Percentiles rank a stretch among this genome's conserved stretches.
Evolutionary conservation across 1,284 basidiomycete species (phyloP).

Genomic region (Moesziomyces sp.): DNA sequence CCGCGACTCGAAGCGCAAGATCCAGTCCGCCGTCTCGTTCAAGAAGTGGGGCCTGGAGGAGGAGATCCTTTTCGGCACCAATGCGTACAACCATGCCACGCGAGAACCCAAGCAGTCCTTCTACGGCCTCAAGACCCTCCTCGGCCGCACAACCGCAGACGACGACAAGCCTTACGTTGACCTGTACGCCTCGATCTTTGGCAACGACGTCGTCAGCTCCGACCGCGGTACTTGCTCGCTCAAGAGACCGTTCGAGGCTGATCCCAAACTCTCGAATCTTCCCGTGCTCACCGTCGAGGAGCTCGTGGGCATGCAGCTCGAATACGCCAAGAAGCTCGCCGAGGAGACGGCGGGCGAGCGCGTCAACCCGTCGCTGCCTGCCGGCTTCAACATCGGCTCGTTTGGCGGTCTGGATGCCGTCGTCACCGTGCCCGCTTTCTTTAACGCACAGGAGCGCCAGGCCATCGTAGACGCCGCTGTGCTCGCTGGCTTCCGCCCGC

Average conservation of each 20-base stretch:
- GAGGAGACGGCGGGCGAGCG: constrained; percentile 75
- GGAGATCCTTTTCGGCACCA: constrained; percentile 87
- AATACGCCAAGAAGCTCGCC: constrained; percentile 88
- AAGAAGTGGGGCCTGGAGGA: constrained; percentile 58
- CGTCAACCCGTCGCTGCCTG: constrained; percentile 51
- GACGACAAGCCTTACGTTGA: constrained; percentile 37
- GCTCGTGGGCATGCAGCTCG: constrained; percentile 91
- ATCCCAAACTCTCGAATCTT: constrained; percentile 36
- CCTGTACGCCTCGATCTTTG: constrained; percentile 49
- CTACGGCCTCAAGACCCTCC: constrained; percentile 85
- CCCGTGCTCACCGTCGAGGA: constrained; percentile 76
- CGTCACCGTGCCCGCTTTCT: constrained; percentile 66
- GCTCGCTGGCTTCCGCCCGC: constrained; percentile 84
- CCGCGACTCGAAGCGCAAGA: constrained; percentile 96
- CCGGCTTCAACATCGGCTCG: constrained; percentile 53
- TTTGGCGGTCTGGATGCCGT: constrained; percentile 65
- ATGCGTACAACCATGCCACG: constrained; percentile 86
- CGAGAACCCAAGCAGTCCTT: constrained; percentile 90
- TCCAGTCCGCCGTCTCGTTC: constrained; percentile 77
- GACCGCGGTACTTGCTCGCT: constrained; percentile 52
- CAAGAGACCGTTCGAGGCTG: constrained; percentile 40
- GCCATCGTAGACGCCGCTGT: constrained; percentile 85
- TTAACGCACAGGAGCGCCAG: constrained; percentile 79
- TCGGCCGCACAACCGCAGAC: constrained; percentile 71
- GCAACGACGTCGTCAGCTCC: constrained; percentile 50